phyloP scores from a whole-genome alignment of 371 early-diverging fungal species.

The Entomophthora muscae region DNA sequence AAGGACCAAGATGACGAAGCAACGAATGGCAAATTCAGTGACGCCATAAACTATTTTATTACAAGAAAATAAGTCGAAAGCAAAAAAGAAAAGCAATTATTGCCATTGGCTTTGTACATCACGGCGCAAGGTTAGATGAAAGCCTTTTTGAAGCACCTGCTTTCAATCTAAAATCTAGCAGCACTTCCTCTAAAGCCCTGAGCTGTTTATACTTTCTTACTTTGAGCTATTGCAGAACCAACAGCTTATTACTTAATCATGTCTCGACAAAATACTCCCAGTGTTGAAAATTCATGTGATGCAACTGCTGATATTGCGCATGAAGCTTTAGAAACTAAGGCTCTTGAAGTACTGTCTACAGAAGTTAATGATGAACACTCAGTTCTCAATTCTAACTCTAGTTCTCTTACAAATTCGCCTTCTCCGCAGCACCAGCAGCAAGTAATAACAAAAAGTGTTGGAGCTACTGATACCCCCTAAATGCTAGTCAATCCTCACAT shows the following conservation, averaged over 20 bases:
- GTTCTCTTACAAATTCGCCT: neutral
- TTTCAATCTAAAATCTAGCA: no score
- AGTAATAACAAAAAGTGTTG: neutral
- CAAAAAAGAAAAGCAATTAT: no score
- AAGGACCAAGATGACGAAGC: no score
- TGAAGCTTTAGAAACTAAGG: neutral
- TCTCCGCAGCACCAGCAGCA: neutral
- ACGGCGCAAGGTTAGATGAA: no score
- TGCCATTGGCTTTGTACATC: no score
- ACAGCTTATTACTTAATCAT: neutral
- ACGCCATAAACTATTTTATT: no score
- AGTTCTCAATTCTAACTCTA: neutral
- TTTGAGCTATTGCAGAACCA: no score
- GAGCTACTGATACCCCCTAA: neutral
- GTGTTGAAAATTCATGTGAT: neutral
- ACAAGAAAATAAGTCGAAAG: no score
- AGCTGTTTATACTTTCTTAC: no score
- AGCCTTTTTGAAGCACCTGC: no score
- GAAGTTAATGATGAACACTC: neutral
- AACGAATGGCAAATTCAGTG: no score
- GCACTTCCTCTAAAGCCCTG: no score
- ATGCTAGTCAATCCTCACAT: neutral
- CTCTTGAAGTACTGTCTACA: neutral
- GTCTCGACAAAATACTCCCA: neutral
- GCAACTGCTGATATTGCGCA: neutral